Evolutionary conservation across 2,329 filamentous ascomycete species (phyloP).

Genomic region (Phoma sp.): DNA sequence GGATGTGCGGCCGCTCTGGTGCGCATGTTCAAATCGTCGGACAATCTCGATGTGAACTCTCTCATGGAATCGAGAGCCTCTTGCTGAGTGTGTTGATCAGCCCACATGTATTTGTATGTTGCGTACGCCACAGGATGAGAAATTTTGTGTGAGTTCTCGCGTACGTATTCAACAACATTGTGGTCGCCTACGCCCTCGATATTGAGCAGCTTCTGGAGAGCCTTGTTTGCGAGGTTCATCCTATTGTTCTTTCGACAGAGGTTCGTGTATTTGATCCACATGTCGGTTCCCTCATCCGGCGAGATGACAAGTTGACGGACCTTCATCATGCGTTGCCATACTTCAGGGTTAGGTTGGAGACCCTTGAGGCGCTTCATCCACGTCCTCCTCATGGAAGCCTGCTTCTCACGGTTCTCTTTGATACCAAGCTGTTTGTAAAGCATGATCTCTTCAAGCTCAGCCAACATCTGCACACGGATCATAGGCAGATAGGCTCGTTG

Average conservation of each 20-base stretch:
- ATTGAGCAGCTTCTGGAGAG: constrained; percentile 82
- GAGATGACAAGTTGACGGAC: constrained; percentile 90
- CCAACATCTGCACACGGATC: constrained; percentile 97
- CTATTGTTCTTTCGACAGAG: constrained; percentile 95
- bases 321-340: constrained; percentile 98
- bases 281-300: constrained; percentile 92
- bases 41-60: constrained; percentile 65
- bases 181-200: constrained; percentile 41
- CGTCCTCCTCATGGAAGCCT: constrained; percentile 86
- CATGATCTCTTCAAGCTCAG: constrained; percentile 97
- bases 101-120: constrained; percentile 97
- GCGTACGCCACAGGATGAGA: constrained; percentile 89
- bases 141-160: constrained; percentile 52
- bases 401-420: constrained; percentile 77
- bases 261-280: constrained; percentile 99
- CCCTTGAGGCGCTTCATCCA: constrained; percentile 96
- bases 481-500: constrained; percentile 98
- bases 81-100: constrained; percentile 57
- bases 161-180: constrained; percentile 43
- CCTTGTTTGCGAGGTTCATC: constrained; percentile 94
- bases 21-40: constrained; percentile 61
- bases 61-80: constrained; percentile 62
- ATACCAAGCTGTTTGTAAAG: constrained; percentile 83
- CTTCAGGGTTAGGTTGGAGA: constrained; percentile 95
- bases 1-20: constrained; percentile 44